These are phyloP conservation scores for Didymella segeticola DNA, from an alignment of 2,329 filamentous ascomycete species.

Conservation along the genomic window DNA sequence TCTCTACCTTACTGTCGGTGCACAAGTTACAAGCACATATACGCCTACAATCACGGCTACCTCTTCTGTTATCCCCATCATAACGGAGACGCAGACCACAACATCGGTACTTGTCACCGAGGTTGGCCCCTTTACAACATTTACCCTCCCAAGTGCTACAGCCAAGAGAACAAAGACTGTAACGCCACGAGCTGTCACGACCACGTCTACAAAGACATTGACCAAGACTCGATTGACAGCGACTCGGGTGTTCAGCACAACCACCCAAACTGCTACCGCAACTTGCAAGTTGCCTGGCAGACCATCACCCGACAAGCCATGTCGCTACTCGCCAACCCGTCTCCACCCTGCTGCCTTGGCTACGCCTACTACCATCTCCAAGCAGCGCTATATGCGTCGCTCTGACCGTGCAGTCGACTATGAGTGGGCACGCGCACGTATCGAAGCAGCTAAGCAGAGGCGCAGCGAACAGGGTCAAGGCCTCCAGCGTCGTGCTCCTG, in stretches of 20 bases:
- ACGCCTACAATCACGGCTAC: conserved; percentile 45
- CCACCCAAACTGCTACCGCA: conserved; percentile 47
- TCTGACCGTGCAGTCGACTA: conserved; percentile 40
- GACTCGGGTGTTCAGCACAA: conserved; percentile 36
- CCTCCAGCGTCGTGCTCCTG: conserved; percentile 45
- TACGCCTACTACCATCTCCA: conserved; percentile 35
- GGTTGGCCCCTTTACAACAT: conserved; percentile 36
- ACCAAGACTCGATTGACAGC: conserved; percentile 37
- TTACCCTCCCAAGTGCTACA: conserved; percentile 42
- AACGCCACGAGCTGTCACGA: conserved; percentile 37
- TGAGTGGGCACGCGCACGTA: conserved; percentile 44
- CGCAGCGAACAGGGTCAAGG: conserved; percentile 32
- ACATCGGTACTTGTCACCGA: conserved; percentile 36
- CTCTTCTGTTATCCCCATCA: conserved; percentile 37
- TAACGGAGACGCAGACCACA: conserved; percentile 32
- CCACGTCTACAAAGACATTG: conserved; percentile 31
- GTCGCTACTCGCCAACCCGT: conserved; percentile 44
- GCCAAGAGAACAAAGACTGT: conserved; percentile 42
- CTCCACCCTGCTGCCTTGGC: conserved; percentile 40
- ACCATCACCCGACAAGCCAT: conserved; percentile 43
- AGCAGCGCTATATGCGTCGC: conserved; percentile 33
- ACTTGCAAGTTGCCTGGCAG: conserved; percentile 47
- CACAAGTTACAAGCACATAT: conserved; percentile 39
- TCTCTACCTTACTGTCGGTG: conserved; percentile 42
- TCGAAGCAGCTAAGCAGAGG: conserved; percentile 44